phyloP scores from a whole-genome alignment of 345 rosid species.

The Citrus sp. region DNA sequence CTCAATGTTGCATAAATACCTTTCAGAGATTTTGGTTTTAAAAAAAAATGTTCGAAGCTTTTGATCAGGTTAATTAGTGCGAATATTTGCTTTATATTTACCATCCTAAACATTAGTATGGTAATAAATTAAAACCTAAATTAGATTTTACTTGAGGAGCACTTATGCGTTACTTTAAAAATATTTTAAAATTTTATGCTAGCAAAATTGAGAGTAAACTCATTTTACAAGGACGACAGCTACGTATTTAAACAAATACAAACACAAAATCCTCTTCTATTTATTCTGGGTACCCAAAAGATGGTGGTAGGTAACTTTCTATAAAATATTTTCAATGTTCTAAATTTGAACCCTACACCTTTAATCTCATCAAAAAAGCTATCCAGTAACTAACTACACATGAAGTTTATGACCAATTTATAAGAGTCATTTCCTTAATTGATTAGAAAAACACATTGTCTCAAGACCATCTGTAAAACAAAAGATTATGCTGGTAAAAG shows the following conservation, averaged over 20 bases:
- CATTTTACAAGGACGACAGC: slow-evolving; percentile 1
- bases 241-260: slow-evolving; percentile 14
- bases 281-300: slow-evolving; percentile 5
- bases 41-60: not conserved
- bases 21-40: no score
- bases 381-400: slow-evolving; percentile 41
- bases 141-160: slow-evolving; percentile 7
- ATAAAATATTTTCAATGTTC: slow-evolving; percentile 8
- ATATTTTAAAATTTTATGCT: slow-evolving; percentile 4
- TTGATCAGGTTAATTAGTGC: not conserved
- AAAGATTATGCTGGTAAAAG: slow-evolving; percentile 17
- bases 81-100: not conserved
- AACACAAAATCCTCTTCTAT: slow-evolving; percentile 12
- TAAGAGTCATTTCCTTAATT: slow-evolving; percentile 16
- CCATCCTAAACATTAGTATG: not conserved
- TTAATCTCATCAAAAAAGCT: slow-evolving; percentile 21
- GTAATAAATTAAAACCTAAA: not conserved
- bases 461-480: slow-evolving; percentile 13
- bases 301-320: slow-evolving; percentile 42
- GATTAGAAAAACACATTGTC: slow-evolving; percentile 24
- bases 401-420: slow-evolving; percentile 19
- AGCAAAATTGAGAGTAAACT: slow-evolving; percentile 10
- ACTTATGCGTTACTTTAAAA: slow-evolving; percentile 29
- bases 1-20: not conserved
- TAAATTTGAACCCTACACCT: slow-evolving; percentile 21